Percentiles rank a stretch among this genome's conserved stretches.
phyloP scores from a whole-genome alignment of 192 early-diverging fungal species.

The Chytriomyces sp. region DNA sequence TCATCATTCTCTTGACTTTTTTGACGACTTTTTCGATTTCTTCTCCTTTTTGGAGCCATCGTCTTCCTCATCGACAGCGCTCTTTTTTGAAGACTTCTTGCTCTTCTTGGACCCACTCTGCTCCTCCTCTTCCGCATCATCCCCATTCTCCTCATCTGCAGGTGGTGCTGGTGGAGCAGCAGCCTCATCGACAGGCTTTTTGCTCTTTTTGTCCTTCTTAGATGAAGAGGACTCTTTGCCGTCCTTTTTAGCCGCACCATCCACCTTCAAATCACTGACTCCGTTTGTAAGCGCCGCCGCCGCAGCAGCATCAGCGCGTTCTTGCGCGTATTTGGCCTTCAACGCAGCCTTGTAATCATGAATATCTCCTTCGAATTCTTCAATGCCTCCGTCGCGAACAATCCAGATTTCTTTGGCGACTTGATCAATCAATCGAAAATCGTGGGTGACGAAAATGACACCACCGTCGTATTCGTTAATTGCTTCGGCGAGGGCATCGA shows the following conservation, averaged over 20 bases:
- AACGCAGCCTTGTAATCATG: slow-evolving; percentile 48
- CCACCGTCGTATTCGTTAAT: slow-evolving; percentile 95
- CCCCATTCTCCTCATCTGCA: neutral
- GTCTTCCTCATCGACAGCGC: neutral
- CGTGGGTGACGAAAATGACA: slow-evolving; percentile 97
- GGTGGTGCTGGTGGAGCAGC: no score
- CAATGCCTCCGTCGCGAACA: slow-evolving; percentile 45
- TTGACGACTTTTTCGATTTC: no score
- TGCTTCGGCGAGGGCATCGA: slow-evolving; percentile 93
- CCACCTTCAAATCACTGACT: neutral
- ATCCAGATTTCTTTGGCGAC: slow-evolving; percentile 76
- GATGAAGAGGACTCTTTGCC: neutral
- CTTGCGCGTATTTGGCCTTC: slow-evolving; percentile 45
- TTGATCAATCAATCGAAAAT: slow-evolving; percentile 95
- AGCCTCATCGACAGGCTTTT: no score
- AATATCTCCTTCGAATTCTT: slow-evolving; percentile 52
- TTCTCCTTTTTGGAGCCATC: neutral
- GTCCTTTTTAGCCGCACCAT: neutral
- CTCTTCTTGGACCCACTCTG: neutral
- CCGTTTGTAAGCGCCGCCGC: slow-evolving; percentile 5
- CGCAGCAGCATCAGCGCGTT: slow-evolving; percentile 41
- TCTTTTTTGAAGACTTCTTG: neutral
- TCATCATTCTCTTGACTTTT: no score
- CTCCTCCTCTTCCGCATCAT: neutral
- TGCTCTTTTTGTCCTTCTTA: no score